Conservation (phyloP, 495 filamentous ascomycete species). For the Rusavskia elegans region DNA sequence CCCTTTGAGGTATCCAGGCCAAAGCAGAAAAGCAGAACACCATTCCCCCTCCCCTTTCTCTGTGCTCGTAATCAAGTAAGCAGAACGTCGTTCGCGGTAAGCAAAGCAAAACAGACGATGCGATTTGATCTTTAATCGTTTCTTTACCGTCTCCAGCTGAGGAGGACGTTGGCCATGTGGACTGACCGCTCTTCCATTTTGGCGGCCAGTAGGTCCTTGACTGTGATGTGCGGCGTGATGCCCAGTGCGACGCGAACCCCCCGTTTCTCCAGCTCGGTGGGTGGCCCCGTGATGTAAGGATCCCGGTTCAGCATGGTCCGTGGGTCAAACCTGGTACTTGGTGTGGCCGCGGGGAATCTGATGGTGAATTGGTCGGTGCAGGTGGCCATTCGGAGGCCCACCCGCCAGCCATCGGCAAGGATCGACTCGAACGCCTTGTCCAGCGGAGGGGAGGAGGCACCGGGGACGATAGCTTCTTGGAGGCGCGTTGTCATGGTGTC, state of each 20-base stretch:
- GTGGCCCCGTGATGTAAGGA: not conserved
- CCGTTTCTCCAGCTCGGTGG: not conserved
- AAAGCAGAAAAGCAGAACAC: no score
- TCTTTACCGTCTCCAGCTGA: no score
- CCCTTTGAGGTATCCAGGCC: no score
- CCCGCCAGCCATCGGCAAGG: constrained; percentile 12
- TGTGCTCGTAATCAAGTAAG: no score
- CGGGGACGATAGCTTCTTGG: constrained; percentile 8
- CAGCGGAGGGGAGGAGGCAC: constrained; percentile 2
- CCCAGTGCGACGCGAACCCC: not conserved
- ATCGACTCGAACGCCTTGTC: constrained; percentile 11
- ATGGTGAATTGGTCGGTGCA: constrained; percentile 1
- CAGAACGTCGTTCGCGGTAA: no score
- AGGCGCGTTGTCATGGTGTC: constrained; percentile 13
- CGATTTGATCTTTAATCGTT: no score
- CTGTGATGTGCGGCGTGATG: not conserved
- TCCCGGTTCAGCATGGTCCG: not conserved
- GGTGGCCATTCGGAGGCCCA: constrained; percentile 15
- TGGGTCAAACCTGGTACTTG: not conserved
- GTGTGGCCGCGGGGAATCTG: not conserved
- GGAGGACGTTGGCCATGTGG: no score
- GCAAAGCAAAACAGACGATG: no score
- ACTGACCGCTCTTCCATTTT: no score
- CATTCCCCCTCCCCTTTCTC: no score
- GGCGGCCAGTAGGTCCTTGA: no score